Evolutionary conservation across 257 asterid genomes (phyloP), one percentile per base, ranked within the genome.

Genomic region (Nicotiana tabacum): DNA sequence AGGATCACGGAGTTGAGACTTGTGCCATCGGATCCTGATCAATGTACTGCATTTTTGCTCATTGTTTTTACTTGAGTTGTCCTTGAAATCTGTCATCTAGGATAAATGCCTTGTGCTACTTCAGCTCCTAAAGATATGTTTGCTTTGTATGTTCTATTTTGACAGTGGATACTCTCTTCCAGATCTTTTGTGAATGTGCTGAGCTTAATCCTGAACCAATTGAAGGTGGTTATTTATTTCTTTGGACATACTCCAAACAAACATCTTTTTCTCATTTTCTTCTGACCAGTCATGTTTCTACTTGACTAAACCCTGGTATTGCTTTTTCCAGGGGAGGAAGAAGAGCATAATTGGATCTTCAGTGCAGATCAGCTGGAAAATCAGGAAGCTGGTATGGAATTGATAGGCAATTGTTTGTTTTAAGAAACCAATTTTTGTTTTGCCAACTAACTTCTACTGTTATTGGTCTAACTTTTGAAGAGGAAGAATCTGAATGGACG

Each of bases 201-300:
- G 99, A 96, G 91, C 92, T 96, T 35, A 96, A 96, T 86, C 98
- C 98, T 77, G 99, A 93, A 83, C 96, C 97, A 56, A 64, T 82
- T 6, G 97, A 89, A 81, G 97, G 95, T 90, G 82, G 82, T 83
- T 74, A 46, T 79, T 80, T 9, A 53, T 84, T 60, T 66, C 39
- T 11, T 72, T 64, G 62, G 58, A 67, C 35, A 70, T 76, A 39
- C 39, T 15, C 18, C 48, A 43, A 43, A 30, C 79, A 29, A 12
- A 24, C 56, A 62, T 66, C 29, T 12, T 39, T 51, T 9, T 30
- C 65, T 84, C 7, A 13, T 16, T 18, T 21, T 46, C 60, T 83
- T 15, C 66, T 58, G 46, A 4, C 46, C 62, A 60, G 61, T 51
- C 64, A 16, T 65, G 24, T 66, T 43, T 37, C 15, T 12, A 29